Conservation (phyloP, 768 basidiomycete species). For the Agrocybe praecox region DNA sequence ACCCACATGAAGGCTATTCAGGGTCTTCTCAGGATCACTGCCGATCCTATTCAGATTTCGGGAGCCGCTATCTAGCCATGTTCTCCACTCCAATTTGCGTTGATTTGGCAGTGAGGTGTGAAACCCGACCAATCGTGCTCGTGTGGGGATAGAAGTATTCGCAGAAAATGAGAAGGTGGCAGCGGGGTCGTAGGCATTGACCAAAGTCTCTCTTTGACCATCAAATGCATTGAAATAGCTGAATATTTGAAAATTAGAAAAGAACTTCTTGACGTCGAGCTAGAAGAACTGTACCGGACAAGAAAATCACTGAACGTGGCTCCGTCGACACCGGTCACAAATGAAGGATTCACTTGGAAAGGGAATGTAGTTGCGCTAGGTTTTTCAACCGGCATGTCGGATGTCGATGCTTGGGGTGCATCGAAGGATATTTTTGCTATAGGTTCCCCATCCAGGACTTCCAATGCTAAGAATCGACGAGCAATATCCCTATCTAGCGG, state of each 20-base stretch:
- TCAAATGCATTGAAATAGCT: conserved; percentile 91
- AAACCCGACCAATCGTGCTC: conserved; percentile 74
- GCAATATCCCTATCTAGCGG: conserved; percentile 67
- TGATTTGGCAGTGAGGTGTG: conserved; percentile 80
- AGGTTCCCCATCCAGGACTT: conserved; percentile 82
- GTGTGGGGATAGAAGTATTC: conserved; percentile 80
- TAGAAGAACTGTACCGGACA: conserved; percentile 54
- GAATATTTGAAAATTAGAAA: conserved; percentile 3
- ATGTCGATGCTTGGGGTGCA: conserved; percentile 55
- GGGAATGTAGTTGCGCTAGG: conserved; percentile 79
- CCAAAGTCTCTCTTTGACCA: conserved; percentile 63
- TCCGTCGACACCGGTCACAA: conserved; percentile 74
- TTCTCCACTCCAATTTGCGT: conserved; percentile 75
- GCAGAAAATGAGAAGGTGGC: conserved; percentile 93
- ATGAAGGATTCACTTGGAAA: conserved; percentile 68
- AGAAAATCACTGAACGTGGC: conserved; percentile 76
- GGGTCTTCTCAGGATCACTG: conserved; percentile 59
- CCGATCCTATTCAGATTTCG: conserved; percentile 78
- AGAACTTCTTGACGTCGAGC: neutral
- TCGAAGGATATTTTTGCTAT: conserved; percentile 83
- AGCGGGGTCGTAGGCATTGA: conserved; percentile 75
- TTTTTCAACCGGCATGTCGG: conserved; percentile 40
- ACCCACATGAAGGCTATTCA: conserved; percentile 73
- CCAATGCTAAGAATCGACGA: conserved; percentile 78
- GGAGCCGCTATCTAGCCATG: conserved; percentile 70